A percentile compares a stretch with the other conserved stretches of the same genome.
Evolutionary conservation across 305 asterid species (phyloP).

Genomic region (Plantago coronopus): DNA sequence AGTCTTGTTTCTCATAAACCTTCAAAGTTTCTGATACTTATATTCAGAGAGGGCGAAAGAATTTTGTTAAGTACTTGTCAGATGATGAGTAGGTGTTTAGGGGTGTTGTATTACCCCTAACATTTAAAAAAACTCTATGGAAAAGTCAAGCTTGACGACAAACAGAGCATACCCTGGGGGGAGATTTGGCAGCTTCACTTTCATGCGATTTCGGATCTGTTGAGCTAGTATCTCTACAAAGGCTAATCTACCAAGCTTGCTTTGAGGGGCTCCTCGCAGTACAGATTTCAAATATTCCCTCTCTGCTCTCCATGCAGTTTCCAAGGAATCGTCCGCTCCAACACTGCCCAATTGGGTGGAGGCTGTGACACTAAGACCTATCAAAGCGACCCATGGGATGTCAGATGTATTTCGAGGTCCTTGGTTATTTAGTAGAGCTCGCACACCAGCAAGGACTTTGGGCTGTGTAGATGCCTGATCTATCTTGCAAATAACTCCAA

Average conservation of each 20-base stretch:
- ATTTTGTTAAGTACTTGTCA: too few species aligned
- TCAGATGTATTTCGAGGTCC: conserved; percentile 70
- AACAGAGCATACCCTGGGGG: conserved; percentile 50
- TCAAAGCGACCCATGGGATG: conserved; percentile 74
- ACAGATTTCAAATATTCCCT: conserved; percentile 60
- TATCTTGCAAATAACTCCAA: conserved; percentile 68
- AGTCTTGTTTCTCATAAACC: too few species aligned
- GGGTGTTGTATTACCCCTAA: too few species aligned
- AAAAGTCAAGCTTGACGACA: conserved; percentile 11
- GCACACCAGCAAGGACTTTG: conserved; percentile 63
- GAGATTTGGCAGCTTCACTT: conserved; percentile 60
- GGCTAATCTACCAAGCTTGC: conserved; percentile 70
- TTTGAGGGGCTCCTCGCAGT: conserved; percentile 57
- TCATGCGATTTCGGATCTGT: conserved; percentile 66
- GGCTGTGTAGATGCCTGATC: conserved; percentile 72
- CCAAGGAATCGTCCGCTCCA: conserved; percentile 58
- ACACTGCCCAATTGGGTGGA: conserved; percentile 56
- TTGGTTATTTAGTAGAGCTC: conserved; percentile 55
- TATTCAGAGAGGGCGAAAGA: too few species aligned
- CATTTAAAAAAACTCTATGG: too few species aligned
- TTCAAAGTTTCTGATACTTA: too few species aligned
- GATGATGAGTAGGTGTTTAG: too few species aligned
- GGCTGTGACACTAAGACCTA: conserved; percentile 72
- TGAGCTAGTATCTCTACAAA: conserved; percentile 63
- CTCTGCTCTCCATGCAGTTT: conserved; percentile 73